Evolutionary conservation across 768 basidiomycete species (phyloP), one percentile per base, ranked within the genome.

Genomic region (Lactarius quietus): DNA sequence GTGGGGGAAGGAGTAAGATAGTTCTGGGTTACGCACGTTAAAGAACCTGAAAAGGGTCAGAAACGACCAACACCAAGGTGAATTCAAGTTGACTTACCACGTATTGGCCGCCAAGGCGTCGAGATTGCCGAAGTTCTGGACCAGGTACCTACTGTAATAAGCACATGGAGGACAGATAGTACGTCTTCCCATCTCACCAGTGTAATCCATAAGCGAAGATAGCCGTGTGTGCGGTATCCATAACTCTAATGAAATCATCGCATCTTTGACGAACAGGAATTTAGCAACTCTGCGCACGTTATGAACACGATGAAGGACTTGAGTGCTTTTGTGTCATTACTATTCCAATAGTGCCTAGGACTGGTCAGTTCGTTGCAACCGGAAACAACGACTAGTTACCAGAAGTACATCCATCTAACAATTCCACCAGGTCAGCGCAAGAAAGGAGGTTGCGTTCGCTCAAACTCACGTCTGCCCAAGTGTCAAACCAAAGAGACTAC

Each of bases 171-270:
- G 14, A 26, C 33, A n/a, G 18, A 33, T 8, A 33, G 29, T 17
- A 35, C n/a, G n/a, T n/a, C 17, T 14, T 33, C 43, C 26, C 4
- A 58, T 71, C 76, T 23, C 68, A 82, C 82, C 78, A 79, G 62
- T 83, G 83, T 33, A 83, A 76, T 2, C 81, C 71, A 33, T 78
- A 74, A 3, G 78, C 77, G 69, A 79, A 81, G 3, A 84, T 70
- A 26, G 76, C 70, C 14, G 82, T 69, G 67, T 83, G 83, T 2
- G 74, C 33, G 0, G 80, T 80, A 70, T 84, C 82, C 64, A 83
- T 68, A 17, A 78, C 1, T 70, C 80, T 81, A 31, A 39, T 8
- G 23, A 23, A n/a, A 10, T 3, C 6, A 31, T 38, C 20, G 17
- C 6, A 7, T 26, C 9, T 31, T 6, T 31, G 35, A 23, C 14